Base-by-base conservation (phyloP, 2,329 filamentous ascomycete species). In the Fusarium coffeatum region DNA sequence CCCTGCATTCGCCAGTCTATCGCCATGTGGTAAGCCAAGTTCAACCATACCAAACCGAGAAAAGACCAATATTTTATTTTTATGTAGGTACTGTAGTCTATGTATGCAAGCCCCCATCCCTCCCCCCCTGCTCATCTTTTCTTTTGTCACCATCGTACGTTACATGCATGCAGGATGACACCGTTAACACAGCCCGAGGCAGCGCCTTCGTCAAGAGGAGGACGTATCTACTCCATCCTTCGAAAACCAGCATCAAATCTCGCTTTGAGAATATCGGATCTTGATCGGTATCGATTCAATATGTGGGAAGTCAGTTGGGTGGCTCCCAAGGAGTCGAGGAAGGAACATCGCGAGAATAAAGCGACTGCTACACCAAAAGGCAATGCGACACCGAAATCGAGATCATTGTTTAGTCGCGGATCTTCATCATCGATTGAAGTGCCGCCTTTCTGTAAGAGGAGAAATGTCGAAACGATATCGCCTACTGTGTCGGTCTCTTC, bases 291-390 rank as follows among this genome's bases (percentile, higher is more conserved):
- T 46, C 56, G 49, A 8, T 20, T 34, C 25, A 73, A 50, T 20
- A 73, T 73, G 71, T 73, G 71, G 71, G 68, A 73, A 16, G 68
- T 67, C 32, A 65, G 51, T 20, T 73, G 71, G 71, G 65, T 12
- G 25, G 63, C 42, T 53, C 64, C 57, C 15, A 59, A 60, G 46
- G 70, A 73, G 41, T 64, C 70, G 0, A 62, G 61, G 30, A 69
- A 62, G 43, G 70, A 73, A n/a, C 68, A 64, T 28, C 68, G 61
- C 6, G 68, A 73, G 23, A 69, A 55, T 8, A 73, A 69, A 43
- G 55, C 54, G 6, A 10, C 37, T 8, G 37, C 25, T 8, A 22
- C 23, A 20, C 40, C 32, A 42, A 51, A 25, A 8, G 54, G 16
- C 43, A 34, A n/a, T 13, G 15, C 18, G 32, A 23, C 3, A 11